A percentile compares a stretch with the other conserved stretches of the same genome.
Conservation (phyloP, 2,329 filamentous ascomycete genomes). For the Hypoxylon sp. region DNA sequence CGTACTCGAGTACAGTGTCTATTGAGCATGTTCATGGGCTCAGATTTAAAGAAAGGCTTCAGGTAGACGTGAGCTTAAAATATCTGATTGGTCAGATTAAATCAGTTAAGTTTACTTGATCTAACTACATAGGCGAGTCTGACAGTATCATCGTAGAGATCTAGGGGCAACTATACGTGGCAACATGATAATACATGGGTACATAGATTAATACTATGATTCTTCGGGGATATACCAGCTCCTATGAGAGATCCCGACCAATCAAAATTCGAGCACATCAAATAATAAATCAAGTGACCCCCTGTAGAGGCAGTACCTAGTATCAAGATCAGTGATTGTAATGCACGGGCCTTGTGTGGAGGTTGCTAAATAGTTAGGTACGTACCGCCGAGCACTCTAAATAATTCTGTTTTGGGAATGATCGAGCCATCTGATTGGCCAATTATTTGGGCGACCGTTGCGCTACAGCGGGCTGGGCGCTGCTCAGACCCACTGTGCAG, state of each 20-base stretch:
- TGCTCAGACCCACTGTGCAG: conserved; percentile 18
- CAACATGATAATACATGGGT: neutral
- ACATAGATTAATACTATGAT: neutral
- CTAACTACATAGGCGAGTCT: neutral
- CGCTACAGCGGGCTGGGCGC: neutral
- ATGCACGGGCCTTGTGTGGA: too few species aligned
- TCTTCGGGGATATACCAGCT: neutral
- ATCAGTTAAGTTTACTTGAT: neutral
- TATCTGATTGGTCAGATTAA: neutral
- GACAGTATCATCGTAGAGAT: neutral
- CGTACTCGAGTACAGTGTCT: neutral
- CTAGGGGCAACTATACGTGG: neutral
- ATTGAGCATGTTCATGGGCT: neutral
- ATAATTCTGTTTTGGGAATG: conserved; percentile 31
- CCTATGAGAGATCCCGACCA: neutral
- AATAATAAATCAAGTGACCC: neutral
- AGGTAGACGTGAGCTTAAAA: neutral
- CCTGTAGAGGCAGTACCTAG: too few species aligned
- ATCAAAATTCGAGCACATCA: neutral
- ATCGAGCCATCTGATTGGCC: conserved; percentile 21
- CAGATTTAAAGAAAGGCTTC: neutral
- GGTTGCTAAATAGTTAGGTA: conserved; percentile 5
- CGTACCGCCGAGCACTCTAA: neutral
- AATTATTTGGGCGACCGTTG: neutral
- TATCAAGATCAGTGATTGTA: neutral